A percentile compares a stretch with the other conserved stretches of the same genome.
phyloP scores from a whole-genome alignment of 2,329 filamentous ascomycete species.

The Chaetomium strumarium region DNA sequence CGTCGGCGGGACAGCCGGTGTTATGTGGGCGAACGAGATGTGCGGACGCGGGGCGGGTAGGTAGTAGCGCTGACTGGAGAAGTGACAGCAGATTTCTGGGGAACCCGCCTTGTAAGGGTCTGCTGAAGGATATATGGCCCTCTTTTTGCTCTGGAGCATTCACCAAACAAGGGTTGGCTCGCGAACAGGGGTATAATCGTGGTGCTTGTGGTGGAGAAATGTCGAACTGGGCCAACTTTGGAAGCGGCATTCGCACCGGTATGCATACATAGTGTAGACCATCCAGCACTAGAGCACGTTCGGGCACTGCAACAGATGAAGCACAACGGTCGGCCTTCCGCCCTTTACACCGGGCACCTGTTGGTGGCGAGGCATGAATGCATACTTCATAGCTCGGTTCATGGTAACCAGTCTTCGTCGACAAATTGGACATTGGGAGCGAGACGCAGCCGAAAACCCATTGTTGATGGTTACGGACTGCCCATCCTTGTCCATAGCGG shows the following conservation, averaged over 20 bases:
- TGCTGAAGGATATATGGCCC: slow-evolving; percentile 26
- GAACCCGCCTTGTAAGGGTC: slow-evolving; percentile 22
- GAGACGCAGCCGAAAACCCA: slow-evolving; percentile 19
- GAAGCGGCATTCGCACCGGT: slow-evolving; percentile 11
- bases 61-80: slow-evolving; percentile 12
- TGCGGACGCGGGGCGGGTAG: slow-evolving; percentile 17
- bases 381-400: slow-evolving; percentile 1
- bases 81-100: slow-evolving; percentile 21
- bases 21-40: slow-evolving; percentile 17
- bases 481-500: slow-evolving; percentile 25
- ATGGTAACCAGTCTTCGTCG: slow-evolving; percentile 7
- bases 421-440: slow-evolving; percentile 16
- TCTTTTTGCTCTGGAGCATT: slow-evolving; percentile 17
- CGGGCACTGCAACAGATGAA: not conserved
- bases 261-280: not conserved
- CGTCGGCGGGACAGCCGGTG: slow-evolving; percentile 31
- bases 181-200: slow-evolving; percentile 25
- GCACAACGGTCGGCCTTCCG: slow-evolving; percentile 5
- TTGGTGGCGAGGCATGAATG: not conserved
- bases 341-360: not conserved
- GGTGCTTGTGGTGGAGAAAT: slow-evolving; percentile 7
- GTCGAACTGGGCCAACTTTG: slow-evolving; percentile 14
- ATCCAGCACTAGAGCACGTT: slow-evolving; percentile 8
- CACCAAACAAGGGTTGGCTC: slow-evolving; percentile 20
- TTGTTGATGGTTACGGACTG: slow-evolving; percentile 18